Percentiles rank a stretch among this genome's conserved stretches.
These are phyloP conservation scores for Vaccinium macrocarpon DNA, from an alignment of 148 eudicot genomes.

Conservation along the genomic window DNA sequence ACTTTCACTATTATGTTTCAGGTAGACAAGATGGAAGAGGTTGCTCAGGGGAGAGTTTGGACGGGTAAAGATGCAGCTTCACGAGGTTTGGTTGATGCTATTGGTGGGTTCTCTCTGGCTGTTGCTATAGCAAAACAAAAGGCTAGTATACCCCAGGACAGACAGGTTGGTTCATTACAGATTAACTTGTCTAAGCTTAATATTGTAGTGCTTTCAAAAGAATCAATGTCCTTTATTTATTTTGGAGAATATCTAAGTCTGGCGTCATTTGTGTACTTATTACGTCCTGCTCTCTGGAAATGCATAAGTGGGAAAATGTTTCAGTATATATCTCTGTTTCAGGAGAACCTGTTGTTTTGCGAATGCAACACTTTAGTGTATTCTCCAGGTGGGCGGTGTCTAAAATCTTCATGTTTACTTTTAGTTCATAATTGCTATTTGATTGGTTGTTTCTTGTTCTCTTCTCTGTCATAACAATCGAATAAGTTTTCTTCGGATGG, in stretches of 20 bases:
- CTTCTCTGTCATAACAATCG: neutral
- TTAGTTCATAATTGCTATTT: neutral
- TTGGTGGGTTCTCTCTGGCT: slow-evolving; percentile 83
- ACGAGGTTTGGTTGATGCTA: slow-evolving; percentile 82
- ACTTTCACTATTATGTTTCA: slow-evolving; percentile 17
- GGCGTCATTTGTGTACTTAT: neutral
- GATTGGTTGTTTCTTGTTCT: neutral
- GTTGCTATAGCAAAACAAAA: slow-evolving; percentile 90
- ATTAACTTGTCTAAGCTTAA: neutral
- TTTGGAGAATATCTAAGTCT: neutral
- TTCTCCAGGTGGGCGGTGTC: neutral
- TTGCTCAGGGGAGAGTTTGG: slow-evolving; percentile 98
- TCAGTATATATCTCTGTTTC: neutral
- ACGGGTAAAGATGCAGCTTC: slow-evolving; percentile 80
- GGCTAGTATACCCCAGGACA: slow-evolving; percentile 76
- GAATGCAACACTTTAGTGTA: neutral
- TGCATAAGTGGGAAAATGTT: neutral
- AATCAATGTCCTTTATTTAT: neutral
- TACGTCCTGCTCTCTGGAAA: neutral
- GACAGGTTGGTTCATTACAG: slow-evolving; percentile 40
- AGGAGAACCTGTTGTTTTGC: neutral
- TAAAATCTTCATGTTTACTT: neutral
- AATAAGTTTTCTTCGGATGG: neutral
- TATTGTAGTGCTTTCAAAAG: neutral
- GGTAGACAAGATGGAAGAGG: slow-evolving; percentile 88